Evolutionary conservation across 257 asterid genomes (phyloP), one percentile per base, ranked within the genome.

Genomic region (Jasminum sambac): DNA sequence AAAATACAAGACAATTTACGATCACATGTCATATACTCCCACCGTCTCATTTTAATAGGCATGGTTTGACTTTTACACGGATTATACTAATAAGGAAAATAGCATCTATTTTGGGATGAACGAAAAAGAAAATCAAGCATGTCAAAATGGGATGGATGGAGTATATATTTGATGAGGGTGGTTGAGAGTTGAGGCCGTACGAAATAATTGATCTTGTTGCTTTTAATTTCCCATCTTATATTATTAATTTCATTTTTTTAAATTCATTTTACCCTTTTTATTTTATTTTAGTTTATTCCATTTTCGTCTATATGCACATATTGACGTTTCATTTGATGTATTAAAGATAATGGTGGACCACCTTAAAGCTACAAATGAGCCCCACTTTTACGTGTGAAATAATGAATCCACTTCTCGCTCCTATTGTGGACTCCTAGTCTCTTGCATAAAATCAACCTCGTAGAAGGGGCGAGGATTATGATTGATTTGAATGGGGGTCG

Each of bases 121-220:
- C n/a, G n/a, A n/a, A n/a, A n/a, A n/a, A n/a, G n/a, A n/a, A n/a
- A n/a, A n/a, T n/a, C n/a, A n/a, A n/a, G n/a, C n/a, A n/a, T n/a
- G n/a, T n/a, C n/a, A n/a, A n/a, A n/a, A n/a, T n/a, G n/a, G n/a
- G n/a, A n/a, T n/a, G n/a, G n/a, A n/a, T n/a, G n/a, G n/a, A n/a
- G n/a, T n/a, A n/a, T 13, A 38, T 64, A 38, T 43, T 68, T 69
- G 85, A 64, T 75, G 79, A 66, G 74, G 48, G 77, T 63, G 5
- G 86, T 82, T 82, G 86, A 75, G 38, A 5, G 83, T 82, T 82
- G 81, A 26, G 71, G 70, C 66, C 48, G 62, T 69, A 63, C 66
- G 36, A 21, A 72, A 68, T 61, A 57, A 38, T 63, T 80, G 60
- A 59, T 11, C 37, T 21, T 4, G 63, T 21, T 4, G 63, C 11